Conservation (phyloP, 1,284 basidiomycete species). For the Stygiomarasmius scandens region DNA sequence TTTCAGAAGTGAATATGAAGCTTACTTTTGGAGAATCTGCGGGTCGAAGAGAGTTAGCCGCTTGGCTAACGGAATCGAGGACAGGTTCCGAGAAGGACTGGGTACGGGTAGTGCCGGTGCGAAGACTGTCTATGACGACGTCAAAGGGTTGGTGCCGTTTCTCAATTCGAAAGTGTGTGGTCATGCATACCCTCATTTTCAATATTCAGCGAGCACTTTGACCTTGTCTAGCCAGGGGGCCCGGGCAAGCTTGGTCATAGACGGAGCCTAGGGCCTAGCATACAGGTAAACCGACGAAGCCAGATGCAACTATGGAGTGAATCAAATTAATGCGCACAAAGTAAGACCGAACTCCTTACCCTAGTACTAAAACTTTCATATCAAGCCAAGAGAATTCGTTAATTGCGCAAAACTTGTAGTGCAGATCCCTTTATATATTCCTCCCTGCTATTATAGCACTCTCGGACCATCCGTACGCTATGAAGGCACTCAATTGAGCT, state of each 20-base stretch:
- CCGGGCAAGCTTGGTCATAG: constrained; percentile 51
- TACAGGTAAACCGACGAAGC: constrained; percentile 51
- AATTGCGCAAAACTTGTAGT: too few species aligned
- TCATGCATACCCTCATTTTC: too few species aligned
- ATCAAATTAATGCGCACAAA: too few species aligned
- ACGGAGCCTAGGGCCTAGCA: constrained; percentile 52
- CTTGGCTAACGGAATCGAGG: constrained; percentile 36
- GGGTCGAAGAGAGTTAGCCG: constrained; percentile 35
- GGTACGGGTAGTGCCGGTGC: constrained; percentile 31
- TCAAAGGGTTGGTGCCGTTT: constrained; percentile 44
- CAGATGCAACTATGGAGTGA: too few species aligned
- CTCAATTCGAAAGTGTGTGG: constrained; percentile 28
- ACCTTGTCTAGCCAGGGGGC: constrained; percentile 38
- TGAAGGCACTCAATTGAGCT: too few species aligned
- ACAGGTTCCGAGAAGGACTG: constrained; percentile 26
- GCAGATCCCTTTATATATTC: too few species aligned
- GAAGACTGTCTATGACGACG: constrained; percentile 53
- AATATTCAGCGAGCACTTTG: constrained; percentile 39
- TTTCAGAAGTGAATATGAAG: constrained; percentile 56
- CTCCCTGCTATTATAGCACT: too few species aligned
- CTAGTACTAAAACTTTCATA: too few species aligned
- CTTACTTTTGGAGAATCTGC: constrained; percentile 41
- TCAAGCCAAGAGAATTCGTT: too few species aligned
- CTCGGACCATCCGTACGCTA: too few species aligned
- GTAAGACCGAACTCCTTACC: too few species aligned